Base-by-base conservation (phyloP, 768 basidiomycete species). In the Cubamyces lactineus region DNA sequence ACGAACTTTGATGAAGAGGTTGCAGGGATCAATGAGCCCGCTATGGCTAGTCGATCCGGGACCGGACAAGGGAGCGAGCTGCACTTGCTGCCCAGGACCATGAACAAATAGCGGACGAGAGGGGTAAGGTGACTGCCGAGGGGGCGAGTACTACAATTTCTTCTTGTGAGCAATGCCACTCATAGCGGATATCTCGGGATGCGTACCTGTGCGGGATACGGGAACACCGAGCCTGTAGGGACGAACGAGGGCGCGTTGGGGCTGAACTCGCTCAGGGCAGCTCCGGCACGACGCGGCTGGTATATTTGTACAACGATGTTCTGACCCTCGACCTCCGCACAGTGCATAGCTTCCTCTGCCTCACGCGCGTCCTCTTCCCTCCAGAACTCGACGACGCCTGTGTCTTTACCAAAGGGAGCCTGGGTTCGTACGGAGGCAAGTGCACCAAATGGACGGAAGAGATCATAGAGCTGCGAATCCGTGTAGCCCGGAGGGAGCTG, bases 41-140 rank as follows among this genome's bases (percentile, higher is more conserved):
- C 91, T 92, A 70, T 93, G 90, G 69, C 91, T 93, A 56, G 67
- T 84, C 39, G 90, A 87, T n/a, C 91, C 91, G 41, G 89, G 91
- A 3, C 92, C 92, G 19, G 66, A 63, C 49, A 83, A 53, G 15
- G 92, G 93, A 1, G 92, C 92, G 8, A 88, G 81, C 72, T 95
- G 92, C 38, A 94, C 91, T 72, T 94, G 92, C 71, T 95, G 93
- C 3, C 93, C 93, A 12, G 93, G 93, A 11, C 93, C 92, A 73
- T 93, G 92, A 8, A 92, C 79, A 69, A 94, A 94, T 2, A 79
- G 74, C 15, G 82, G 74, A 38, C 81, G 80, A 19, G 84, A 63
- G 30, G 75, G 74, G 42, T 75, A 76, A 62, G 71, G 73, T 74
- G 76, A 47, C 74, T 79, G 66, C 79, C 85, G 85, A 7, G 89